Percentiles rank a stretch among this genome's conserved stretches.
These are phyloP conservation scores for Spinacia oleracea DNA, from an alignment of 179 eudicot species.

Conservation along the genomic window DNA sequence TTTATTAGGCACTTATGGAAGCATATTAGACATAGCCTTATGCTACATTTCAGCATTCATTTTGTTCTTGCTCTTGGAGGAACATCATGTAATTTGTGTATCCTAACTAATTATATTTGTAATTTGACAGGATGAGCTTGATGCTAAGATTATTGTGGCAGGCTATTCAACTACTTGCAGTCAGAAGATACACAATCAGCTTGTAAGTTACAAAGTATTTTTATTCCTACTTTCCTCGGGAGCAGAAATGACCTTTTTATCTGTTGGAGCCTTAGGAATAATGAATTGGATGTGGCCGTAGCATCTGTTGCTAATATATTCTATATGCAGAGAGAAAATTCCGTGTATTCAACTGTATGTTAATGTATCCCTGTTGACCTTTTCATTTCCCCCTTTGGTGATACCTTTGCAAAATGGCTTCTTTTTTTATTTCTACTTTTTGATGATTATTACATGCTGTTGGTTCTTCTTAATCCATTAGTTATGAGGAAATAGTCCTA, in stretches of 20 bases:
- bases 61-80: slow-evolving; percentile 10
- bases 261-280: neutral
- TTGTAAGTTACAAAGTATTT: slow-evolving; percentile 60
- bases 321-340: neutral
- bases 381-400: neutral
- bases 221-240: neutral
- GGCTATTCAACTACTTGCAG: slow-evolving; percentile 95
- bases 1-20: neutral
- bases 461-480: neutral
- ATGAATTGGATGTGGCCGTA: neutral
- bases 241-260: slow-evolving; percentile 1
- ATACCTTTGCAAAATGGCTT: neutral
- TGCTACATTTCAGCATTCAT: slow-evolving; percentile 5
- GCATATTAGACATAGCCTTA: neutral
- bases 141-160: slow-evolving; percentile 78
- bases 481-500: neutral
- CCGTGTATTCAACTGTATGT: neutral
- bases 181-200: slow-evolving; percentile 97
- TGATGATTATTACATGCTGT: neutral
- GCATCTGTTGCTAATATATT: neutral
- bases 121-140: slow-evolving; percentile 53
- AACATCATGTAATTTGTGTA: neutral
- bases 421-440: neutral
- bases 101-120: slow-evolving; percentile 23
- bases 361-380: neutral